Percentiles rank a stretch among this genome's conserved stretches.
Evolutionary conservation across 2,329 filamentous ascomycete genomes (phyloP).

Genomic region (Fusarium fujikuroi): DNA sequence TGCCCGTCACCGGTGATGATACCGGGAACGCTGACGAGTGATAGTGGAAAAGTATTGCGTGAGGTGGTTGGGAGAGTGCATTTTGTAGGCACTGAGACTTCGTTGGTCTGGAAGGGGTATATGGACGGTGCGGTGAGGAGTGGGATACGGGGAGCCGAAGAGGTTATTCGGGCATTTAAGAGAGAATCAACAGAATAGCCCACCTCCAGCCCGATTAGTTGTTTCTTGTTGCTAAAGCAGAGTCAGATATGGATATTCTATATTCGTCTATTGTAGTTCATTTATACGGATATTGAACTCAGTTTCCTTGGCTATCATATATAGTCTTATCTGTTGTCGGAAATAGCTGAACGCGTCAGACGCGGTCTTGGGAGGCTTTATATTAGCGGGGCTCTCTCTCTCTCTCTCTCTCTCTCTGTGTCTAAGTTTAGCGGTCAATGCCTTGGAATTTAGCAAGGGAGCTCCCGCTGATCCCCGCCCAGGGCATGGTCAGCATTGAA

Average conservation of each 20-base stretch:
- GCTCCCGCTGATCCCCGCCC: slow-evolving; percentile 30
- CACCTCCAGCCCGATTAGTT: background rate
- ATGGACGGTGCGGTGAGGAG: slow-evolving; percentile 42
- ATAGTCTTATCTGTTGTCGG: background rate
- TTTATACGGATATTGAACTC: background rate
- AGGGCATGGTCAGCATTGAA: slow-evolving; percentile 12
- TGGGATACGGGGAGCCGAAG: slow-evolving; percentile 30
- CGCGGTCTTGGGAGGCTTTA: background rate
- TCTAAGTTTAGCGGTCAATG: slow-evolving; percentile 27
- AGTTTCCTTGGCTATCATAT: background rate
- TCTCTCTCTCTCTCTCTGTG: background rate
- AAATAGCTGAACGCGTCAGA: slow-evolving; percentile 16
- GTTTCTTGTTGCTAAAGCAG: background rate
- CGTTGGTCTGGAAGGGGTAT: slow-evolving; percentile 43
- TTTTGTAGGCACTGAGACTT: slow-evolving; percentile 42
- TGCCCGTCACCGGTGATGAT: slow-evolving; percentile 33
- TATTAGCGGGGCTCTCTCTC: slow-evolving; percentile 3
- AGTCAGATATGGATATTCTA: too few species aligned
- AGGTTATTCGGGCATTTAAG: slow-evolving; percentile 25
- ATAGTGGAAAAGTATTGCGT: slow-evolving; percentile 44
- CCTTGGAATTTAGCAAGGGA: slow-evolving; percentile 29
- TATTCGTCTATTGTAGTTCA: background rate
- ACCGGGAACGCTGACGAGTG: slow-evolving; percentile 15
- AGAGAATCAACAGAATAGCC: background rate
- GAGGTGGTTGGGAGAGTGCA: slow-evolving; percentile 42